A percentile compares a stretch with the other conserved stretches of the same genome.
Conservation (phyloP, 1,284 basidiomycete genomes). For the Ustilago bromivora region DNA sequence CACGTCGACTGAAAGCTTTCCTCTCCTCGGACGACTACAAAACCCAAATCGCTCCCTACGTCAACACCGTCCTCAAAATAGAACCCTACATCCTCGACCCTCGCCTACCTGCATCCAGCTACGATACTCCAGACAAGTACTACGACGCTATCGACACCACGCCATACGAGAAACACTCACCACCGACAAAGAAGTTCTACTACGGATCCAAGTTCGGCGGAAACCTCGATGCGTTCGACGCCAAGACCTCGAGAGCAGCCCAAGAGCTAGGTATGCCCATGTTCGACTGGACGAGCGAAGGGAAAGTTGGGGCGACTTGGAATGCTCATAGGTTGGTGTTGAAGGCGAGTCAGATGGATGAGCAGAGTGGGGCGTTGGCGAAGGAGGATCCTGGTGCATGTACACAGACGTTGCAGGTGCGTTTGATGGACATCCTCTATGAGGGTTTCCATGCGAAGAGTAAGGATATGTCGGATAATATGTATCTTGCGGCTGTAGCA, state of each 20-base stretch:
- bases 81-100: slow-evolving; percentile 57
- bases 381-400: slow-evolving; percentile 19
- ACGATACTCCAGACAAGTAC: slow-evolving; percentile 37
- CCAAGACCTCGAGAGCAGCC: slow-evolving; percentile 45
- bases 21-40: slow-evolving; percentile 48
- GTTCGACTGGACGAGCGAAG: slow-evolving; percentile 49
- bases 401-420: slow-evolving; percentile 29
- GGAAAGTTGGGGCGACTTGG: slow-evolving; percentile 56
- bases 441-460: slow-evolving; percentile 35
- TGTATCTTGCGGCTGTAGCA: slow-evolving; percentile 33
- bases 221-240: slow-evolving; percentile 52
- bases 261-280: slow-evolving; percentile 33
- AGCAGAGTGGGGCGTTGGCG: slow-evolving; percentile 10
- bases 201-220: slow-evolving; percentile 49
- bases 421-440: slow-evolving; percentile 46
- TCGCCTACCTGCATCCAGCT: slow-evolving; percentile 38
- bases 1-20: slow-evolving; percentile 43
- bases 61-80: slow-evolving; percentile 41
- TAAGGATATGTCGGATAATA: slow-evolving; percentile 48
- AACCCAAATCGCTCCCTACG: slow-evolving; percentile 43
- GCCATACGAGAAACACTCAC: slow-evolving; percentile 37
- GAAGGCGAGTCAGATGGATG: slow-evolving; percentile 44
- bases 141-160: slow-evolving; percentile 53
- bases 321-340: slow-evolving; percentile 48
- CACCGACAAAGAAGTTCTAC: slow-evolving; percentile 54